phyloP scores from a whole-genome alignment of 495 filamentous ascomycete species.

The Umbilicaria muhlenbergii region DNA sequence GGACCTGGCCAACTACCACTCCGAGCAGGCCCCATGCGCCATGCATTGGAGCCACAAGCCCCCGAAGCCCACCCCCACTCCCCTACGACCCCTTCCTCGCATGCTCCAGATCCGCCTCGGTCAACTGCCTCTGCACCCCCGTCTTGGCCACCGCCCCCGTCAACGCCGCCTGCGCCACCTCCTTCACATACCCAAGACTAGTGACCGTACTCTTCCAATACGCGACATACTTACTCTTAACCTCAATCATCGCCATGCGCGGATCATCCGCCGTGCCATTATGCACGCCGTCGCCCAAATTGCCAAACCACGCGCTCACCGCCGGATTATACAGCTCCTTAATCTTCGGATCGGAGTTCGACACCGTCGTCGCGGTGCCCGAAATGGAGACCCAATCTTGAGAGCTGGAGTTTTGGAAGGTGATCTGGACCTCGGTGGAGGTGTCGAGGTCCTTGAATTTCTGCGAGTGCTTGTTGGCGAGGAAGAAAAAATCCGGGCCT shows the following conservation, averaged over 20 bases:
- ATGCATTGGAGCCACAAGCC: too few species aligned
- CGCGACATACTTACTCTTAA: constrained; percentile 31
- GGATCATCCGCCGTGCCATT: constrained; percentile 23
- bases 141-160: constrained; percentile 14
- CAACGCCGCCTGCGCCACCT: constrained; percentile 11
- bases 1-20: too few species aligned
- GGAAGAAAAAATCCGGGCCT: constrained; percentile 30
- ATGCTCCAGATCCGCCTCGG: constrained; percentile 9
- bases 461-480: constrained; percentile 25
- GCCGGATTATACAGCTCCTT: constrained; percentile 21
- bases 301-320: constrained; percentile 27
- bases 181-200: constrained; percentile 12
- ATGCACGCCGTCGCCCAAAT: constrained; percentile 28
- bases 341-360: constrained; percentile 23
- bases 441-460: constrained; percentile 25
- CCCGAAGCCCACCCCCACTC: too few species aligned
- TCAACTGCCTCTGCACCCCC: constrained; percentile 10
- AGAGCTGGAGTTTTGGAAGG: constrained; percentile 23
- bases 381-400: constrained; percentile 26
- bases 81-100: constrained; percentile 2
- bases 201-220: constrained; percentile 15
- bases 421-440: constrained; percentile 18
- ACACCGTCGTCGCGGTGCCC: constrained; percentile 15
- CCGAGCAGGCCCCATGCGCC: too few species aligned
- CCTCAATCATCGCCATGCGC: constrained; percentile 42